These are phyloP conservation scores for Curvularia lunata DNA, from an alignment of 2,329 filamentous ascomycete species.

Conservation along the genomic window DNA sequence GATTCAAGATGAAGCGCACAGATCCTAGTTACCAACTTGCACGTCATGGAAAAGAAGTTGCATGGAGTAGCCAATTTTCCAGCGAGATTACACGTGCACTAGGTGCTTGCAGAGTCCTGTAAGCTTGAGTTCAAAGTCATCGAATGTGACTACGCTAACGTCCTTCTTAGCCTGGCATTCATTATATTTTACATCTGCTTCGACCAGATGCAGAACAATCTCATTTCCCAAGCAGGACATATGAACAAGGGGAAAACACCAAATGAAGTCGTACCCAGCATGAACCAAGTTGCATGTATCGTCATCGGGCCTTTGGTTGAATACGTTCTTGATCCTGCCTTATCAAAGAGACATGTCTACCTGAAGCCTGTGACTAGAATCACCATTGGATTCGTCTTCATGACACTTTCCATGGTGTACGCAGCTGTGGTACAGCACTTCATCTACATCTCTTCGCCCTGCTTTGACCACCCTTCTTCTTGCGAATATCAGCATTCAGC, in stretches of 20 bases:
- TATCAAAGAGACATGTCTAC: constrained; percentile 36
- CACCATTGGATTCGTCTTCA: constrained; percentile 41
- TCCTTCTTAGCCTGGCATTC: constrained; percentile 32
- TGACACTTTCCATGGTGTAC: constrained; percentile 39
- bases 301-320: constrained; percentile 42
- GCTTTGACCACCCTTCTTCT: constrained; percentile 45
- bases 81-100: constrained; percentile 39
- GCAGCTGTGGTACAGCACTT: constrained; percentile 39
- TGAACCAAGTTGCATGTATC: constrained; percentile 46
- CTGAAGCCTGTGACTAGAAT: constrained; percentile 41
- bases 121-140: background rate
- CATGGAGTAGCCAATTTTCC: constrained; percentile 38
- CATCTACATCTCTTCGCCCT: constrained; percentile 41
- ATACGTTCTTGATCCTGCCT: constrained; percentile 36
- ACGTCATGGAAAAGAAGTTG: constrained; percentile 26
- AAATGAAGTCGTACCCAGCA: constrained; percentile 45
- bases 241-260: constrained; percentile 44
- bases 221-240: constrained; percentile 47
- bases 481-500: constrained; percentile 30
- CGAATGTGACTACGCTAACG: background rate
- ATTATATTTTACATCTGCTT: constrained; percentile 47
- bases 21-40: constrained; percentile 36
- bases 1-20: constrained; percentile 36
- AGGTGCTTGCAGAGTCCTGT: constrained; percentile 41
- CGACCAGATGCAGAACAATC: constrained; percentile 50